Base-by-base conservation (phyloP, 768 basidiomycete species). In the Tubosaeta sp. region DNA sequence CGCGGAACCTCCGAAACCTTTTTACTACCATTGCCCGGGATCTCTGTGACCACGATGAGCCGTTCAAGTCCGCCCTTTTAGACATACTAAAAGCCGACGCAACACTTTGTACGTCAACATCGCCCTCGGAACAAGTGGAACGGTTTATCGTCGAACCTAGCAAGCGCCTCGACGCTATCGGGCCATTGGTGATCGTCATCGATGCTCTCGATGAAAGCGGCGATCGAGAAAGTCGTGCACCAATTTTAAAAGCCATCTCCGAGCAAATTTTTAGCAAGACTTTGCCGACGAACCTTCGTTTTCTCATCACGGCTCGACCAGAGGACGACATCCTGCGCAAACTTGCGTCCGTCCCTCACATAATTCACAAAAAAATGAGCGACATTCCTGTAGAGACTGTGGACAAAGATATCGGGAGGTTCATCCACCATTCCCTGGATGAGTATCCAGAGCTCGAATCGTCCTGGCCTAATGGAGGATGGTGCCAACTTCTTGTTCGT, bases 161-260 rank as follows among this genome's bases (percentile, higher is more conserved):
- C 7, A 19, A 22, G 24, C 16, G 40, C 10, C 25, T 64, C 21
- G 49, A 49, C 16, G 50, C 53, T 12, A 22, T 58, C 34, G 62
- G 62, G 6, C 68, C 67, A 9, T 44, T 67, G 6, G 44, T 68
- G 7, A 53, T 68, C 19, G 48, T 70, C 45, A 59, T 69, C 22
- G 71, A 72, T 27, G 66, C 53, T 6, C 46, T 69, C 7, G 61
- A 66, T 21, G 55, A 59, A 27, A 59, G 62, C 29, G 55, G 55
- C 3, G 48, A 60, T 29, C 16, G 9, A 22, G 29, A 12, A 2
- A 3, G 19, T 44, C 58, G 59, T 6, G 30, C 30, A 21, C 36
- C 24, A 11, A 52, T 70, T 21, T 55, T 71, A 16, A 5, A 25
- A 8, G 42, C 55, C n/a, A 38, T 59, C 16, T 35, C 35, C 9